Percentiles rank a stretch among this genome's conserved stretches.
Evolutionary conservation across 148 eudicot species (phyloP).

Genomic region (Chenopodium album): DNA sequence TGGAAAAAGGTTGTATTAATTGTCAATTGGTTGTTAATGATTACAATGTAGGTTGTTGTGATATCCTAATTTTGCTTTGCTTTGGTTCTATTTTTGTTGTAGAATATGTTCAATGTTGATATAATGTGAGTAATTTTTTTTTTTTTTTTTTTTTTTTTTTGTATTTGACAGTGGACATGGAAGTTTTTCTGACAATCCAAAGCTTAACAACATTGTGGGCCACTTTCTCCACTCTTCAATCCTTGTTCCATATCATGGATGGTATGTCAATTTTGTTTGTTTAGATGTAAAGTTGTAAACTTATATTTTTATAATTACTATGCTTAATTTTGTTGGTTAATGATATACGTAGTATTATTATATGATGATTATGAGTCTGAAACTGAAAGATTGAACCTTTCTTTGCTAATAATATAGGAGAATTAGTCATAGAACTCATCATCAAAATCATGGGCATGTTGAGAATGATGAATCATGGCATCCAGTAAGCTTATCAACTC

Average conservation of each 20-base stretch:
- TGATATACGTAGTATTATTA: background rate
- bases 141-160: background rate
- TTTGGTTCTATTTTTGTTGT: background rate
- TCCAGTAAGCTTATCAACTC: conserved; percentile 43
- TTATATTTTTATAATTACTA: background rate
- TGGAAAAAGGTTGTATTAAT: background rate
- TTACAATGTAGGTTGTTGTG: background rate
- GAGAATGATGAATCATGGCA: conserved; percentile 93
- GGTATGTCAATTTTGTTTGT: conserved; percentile 35
- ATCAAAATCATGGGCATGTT: conserved; percentile 84
- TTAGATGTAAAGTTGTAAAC: background rate
- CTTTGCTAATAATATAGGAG: conserved; percentile 46
- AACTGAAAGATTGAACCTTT: conserved; percentile 12
- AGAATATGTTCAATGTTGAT: background rate
- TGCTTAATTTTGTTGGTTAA: background rate
- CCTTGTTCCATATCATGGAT: conserved; percentile 89
- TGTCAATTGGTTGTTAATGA: too few species aligned
- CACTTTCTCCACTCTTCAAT: conserved; percentile 78
- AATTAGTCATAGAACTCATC: conserved; percentile 83
- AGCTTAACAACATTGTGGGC: conserved; percentile 65
- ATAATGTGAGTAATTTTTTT: conserved; percentile 1
- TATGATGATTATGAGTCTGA: background rate
- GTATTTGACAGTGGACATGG: conserved; percentile 69
- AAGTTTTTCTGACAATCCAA: conserved; percentile 64
- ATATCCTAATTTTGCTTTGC: conserved; percentile 1